phyloP scores from a whole-genome alignment of 2,329 filamentous ascomycete species.

The Aspergillus novofumigatus region DNA sequence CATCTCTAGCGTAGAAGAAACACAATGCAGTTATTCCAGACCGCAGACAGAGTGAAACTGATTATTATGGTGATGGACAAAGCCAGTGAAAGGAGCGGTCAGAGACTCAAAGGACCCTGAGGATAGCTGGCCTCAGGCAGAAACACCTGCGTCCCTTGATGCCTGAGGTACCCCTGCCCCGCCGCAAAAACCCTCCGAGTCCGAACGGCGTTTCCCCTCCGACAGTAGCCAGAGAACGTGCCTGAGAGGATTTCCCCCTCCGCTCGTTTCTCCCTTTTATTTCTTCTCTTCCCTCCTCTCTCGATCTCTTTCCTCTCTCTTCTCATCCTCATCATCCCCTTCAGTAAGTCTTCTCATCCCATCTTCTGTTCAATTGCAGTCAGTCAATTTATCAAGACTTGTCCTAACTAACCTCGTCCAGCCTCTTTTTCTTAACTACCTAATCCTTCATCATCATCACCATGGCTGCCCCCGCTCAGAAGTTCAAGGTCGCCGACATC shows the following conservation, averaged over 20 bases:
- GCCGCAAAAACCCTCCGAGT: not conserved
- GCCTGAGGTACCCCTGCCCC: not conserved
- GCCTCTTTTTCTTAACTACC: constrained; percentile 4
- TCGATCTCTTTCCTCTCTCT: constrained; percentile 12
- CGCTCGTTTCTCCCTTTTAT: not conserved
- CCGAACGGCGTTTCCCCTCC: too few relatives aligned
- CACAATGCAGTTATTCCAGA: not conserved
- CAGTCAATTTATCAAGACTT: not conserved
- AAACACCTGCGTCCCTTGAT: not conserved
- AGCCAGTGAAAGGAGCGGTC: not conserved
- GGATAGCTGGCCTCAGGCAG: not conserved
- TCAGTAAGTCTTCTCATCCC: constrained; percentile 8
- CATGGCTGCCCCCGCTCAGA: constrained; percentile 75
- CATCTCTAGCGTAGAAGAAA: not conserved
- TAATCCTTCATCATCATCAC: constrained; percentile 17
- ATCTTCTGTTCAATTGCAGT: constrained; percentile 8
- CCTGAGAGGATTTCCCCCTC: not conserved
- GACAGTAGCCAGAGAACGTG: too few relatives aligned
- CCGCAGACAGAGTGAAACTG: too few relatives aligned
- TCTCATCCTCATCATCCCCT: constrained; percentile 9
- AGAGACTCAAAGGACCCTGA: not conserved
- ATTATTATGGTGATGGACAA: too few relatives aligned
- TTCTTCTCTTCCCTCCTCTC: constrained; percentile 1
- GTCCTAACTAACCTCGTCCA: constrained; percentile 2
- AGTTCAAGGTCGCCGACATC: constrained; percentile 98